Percentiles rank a stretch among this genome's conserved stretches.
Conservation (phyloP, 1,284 basidiomycete genomes). For the Cutaneotrichosporon daszewskae region DNA sequence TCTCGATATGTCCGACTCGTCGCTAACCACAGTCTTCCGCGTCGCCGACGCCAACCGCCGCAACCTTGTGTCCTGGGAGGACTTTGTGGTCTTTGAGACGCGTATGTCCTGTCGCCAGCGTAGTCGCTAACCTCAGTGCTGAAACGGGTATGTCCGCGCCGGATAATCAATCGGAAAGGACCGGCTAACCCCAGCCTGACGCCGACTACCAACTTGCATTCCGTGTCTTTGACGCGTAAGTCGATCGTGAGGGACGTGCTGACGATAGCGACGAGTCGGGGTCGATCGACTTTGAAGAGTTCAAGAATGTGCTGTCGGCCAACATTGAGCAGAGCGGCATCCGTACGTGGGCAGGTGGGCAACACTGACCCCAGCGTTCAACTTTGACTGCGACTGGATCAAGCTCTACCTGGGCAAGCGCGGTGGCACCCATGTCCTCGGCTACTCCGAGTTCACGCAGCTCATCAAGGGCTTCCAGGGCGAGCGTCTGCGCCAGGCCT, state of each 20-base stretch:
- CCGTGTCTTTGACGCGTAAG: constrained; percentile 89
- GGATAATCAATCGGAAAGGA: too few species aligned
- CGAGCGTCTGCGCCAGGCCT: constrained; percentile 87
- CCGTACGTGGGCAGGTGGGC: constrained; percentile 44
- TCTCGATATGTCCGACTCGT: not conserved
- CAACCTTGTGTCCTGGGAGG: constrained; percentile 83
- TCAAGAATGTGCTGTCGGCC: constrained; percentile 79
- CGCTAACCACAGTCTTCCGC: constrained; percentile 58
- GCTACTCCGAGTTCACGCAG: constrained; percentile 87
- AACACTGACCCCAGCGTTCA: constrained; percentile 57
- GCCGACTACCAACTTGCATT: constrained; percentile 96
- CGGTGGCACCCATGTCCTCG: constrained; percentile 80
- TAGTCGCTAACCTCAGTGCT: constrained; percentile 27
- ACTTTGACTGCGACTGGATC: constrained; percentile 93
- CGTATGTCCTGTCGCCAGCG: constrained; percentile 25
- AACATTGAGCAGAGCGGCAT: constrained; percentile 63
- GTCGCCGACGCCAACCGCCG: constrained; percentile 76
- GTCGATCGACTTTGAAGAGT: constrained; percentile 83
- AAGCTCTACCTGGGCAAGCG: constrained; percentile 88
- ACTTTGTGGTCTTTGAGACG: constrained; percentile 89
- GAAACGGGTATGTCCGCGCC: constrained; percentile 36
- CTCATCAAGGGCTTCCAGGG: constrained; percentile 96
- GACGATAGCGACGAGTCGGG: constrained; percentile 69
- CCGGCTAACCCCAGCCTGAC: constrained; percentile 73
- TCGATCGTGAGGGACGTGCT: not conserved